Percentiles rank a stretch among this genome's conserved stretches.
phyloP scores from a whole-genome alignment of 768 basidiomycete genomes.

The Mycena epipterygia region DNA sequence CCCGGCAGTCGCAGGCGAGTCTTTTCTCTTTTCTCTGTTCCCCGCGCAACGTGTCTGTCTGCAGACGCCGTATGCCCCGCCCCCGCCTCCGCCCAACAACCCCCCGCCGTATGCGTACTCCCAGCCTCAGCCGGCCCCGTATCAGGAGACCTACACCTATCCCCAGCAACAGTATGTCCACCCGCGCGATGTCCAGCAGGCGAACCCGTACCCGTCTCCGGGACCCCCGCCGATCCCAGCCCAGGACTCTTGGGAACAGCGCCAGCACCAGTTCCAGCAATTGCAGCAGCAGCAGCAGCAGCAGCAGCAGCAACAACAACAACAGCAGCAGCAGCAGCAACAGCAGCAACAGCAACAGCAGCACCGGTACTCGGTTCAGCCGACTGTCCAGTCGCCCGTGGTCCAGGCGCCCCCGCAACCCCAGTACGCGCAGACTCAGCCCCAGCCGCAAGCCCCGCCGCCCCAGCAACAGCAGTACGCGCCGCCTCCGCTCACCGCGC shows the following conservation, averaged over 20 bases:
- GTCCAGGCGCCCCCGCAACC: background rate
- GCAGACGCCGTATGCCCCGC: constrained; percentile 13
- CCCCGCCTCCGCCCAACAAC: too few species aligned
- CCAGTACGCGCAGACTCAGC: background rate
- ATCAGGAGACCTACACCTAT: constrained; percentile 10
- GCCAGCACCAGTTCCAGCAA: constrained; percentile 45
- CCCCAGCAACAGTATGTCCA: constrained; percentile 23
- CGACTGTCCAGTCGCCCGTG: background rate
- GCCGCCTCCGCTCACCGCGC: background rate
- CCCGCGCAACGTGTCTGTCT: constrained; percentile 25
- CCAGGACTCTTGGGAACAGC: constrained; percentile 56
- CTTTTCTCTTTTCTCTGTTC: constrained; percentile 3
- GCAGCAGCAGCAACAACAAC: constrained; percentile 43
- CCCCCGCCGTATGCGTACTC: constrained; percentile 20
- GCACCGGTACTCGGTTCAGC: background rate
- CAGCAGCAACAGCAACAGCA: constrained; percentile 4
- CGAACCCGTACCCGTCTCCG: constrained; percentile 62
- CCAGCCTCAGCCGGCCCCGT: constrained; percentile 22
- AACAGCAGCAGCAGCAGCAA: constrained; percentile 9
- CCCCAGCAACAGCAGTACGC: constrained; percentile 20
- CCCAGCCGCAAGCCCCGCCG: constrained; percentile 2
- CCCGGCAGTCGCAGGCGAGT: constrained; percentile 33
- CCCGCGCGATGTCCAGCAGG: constrained; percentile 38
- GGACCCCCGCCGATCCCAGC: constrained; percentile 56
- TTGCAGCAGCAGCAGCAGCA: constrained; percentile 45